phyloP scores from a whole-genome alignment of 2,329 filamentous ascomycete genomes.

The Penicillium sp. region DNA sequence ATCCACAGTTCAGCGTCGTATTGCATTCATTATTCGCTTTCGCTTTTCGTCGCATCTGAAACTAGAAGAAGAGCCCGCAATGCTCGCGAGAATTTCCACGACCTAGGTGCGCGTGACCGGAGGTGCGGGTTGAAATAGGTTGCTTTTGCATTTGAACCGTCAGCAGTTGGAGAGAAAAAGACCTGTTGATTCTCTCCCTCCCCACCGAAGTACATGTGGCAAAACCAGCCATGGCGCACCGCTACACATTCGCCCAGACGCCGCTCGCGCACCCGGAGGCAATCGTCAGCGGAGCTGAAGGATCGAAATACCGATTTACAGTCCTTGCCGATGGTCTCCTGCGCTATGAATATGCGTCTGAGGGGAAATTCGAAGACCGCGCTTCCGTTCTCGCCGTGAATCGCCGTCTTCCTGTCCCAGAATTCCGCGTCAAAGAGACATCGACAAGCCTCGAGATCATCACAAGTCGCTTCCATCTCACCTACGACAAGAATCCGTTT shows the following conservation, averaged over 20 bases:
- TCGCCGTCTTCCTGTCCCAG: slow-evolving; percentile 53
- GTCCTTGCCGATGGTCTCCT: slow-evolving; percentile 61
- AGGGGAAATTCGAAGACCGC: slow-evolving; percentile 66
- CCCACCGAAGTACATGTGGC: not conserved
- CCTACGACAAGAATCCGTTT: slow-evolving; percentile 64
- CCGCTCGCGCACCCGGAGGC: slow-evolving; percentile 37
- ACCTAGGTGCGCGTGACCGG: not conserved
- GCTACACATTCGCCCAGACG: not conserved
- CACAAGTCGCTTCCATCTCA: slow-evolving; percentile 60
- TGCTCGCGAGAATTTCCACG: not conserved
- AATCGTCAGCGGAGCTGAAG: slow-evolving; percentile 42
- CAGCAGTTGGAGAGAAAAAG: not conserved
- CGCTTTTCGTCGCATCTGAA: not conserved
- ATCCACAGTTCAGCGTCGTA: not conserved
- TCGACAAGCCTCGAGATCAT: slow-evolving; percentile 59
- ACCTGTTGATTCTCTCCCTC: not conserved
- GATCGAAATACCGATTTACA: slow-evolving; percentile 63
- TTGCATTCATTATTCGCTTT: not conserved
- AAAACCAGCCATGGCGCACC: not conserved
- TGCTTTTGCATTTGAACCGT: not conserved
- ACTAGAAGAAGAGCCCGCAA: not conserved
- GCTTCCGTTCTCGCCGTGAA: slow-evolving; percentile 67
- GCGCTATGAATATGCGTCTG: slow-evolving; percentile 66
- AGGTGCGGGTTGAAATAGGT: not conserved
- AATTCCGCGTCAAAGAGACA: slow-evolving; percentile 55